Conservation (phyloP, 208 protist genomes). For the Leishmania gerbilli region DNA sequence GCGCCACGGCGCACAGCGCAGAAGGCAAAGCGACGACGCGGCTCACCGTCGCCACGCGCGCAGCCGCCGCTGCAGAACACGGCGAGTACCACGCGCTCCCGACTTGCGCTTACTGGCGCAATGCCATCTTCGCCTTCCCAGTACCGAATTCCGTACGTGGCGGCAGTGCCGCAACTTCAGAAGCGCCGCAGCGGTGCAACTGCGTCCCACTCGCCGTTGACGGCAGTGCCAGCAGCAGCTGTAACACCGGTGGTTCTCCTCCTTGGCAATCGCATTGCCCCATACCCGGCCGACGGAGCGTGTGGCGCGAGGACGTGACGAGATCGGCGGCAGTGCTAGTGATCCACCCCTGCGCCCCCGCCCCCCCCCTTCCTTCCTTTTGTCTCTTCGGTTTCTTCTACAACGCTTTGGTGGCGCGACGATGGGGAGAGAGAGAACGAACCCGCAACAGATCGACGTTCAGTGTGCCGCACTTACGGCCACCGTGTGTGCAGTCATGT, state of each 20-base stretch:
- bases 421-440: background rate
- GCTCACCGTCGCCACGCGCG: background rate
- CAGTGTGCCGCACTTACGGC: background rate
- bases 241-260: constrained; percentile 6
- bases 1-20: background rate
- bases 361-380: too few species aligned
- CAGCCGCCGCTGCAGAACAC: background rate
- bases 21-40: background rate
- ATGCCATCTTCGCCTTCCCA: background rate
- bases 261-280: constrained; percentile 14
- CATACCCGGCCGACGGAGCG: constrained; percentile 15
- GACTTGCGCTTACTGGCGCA: background rate
- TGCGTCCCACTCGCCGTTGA: background rate
- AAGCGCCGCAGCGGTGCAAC: background rate
- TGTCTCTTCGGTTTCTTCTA: background rate
- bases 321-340: background rate
- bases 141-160: constrained; percentile 26
- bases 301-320: background rate
- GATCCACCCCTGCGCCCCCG: background rate
- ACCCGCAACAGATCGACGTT: background rate
- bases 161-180: background rate
- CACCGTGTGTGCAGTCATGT: background rate
- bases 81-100: background rate
- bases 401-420: background rate
- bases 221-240: background rate